Conservation (phyloP, 768 basidiomycete species). For the Xerocomus brunneocitrinus region DNA sequence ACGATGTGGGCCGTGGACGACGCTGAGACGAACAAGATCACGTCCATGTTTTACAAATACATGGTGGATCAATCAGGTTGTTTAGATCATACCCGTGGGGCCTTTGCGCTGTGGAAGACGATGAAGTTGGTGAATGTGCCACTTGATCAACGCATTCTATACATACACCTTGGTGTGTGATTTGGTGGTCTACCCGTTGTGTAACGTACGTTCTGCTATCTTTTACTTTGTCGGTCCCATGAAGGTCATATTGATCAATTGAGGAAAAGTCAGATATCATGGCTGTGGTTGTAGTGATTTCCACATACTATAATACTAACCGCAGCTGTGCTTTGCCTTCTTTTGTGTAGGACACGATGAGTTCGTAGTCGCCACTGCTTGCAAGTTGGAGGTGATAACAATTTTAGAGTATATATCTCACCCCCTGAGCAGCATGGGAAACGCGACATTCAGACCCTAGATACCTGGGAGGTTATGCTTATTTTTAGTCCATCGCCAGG, state of each 20-base stretch:
- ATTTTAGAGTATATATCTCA: background rate
- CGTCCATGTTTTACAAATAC: background rate
- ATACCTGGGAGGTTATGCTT: background rate
- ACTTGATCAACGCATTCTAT: conserved; percentile 6
- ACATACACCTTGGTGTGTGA: background rate
- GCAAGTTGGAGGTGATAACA: background rate
- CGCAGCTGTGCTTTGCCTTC: too few relatives aligned
- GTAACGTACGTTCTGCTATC: background rate
- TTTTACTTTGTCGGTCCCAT: background rate
- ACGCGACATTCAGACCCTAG: background rate
- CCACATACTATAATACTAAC: too few relatives aligned
- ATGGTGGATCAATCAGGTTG: background rate
- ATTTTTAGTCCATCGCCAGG: background rate
- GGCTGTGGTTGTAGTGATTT: background rate
- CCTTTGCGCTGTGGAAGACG: conserved; percentile 4
- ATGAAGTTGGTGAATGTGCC: background rate
- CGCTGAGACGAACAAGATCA: background rate
- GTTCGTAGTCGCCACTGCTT: background rate
- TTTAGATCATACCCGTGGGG: background rate
- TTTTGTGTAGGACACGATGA: background rate
- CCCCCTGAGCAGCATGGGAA: background rate
- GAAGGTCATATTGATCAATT: background rate
- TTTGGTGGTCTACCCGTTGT: background rate
- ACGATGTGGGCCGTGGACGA: conserved; percentile 6
- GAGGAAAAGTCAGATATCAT: background rate